Conservation (phyloP, 306 rosid genomes). For the Dicorynia guianensis region DNA sequence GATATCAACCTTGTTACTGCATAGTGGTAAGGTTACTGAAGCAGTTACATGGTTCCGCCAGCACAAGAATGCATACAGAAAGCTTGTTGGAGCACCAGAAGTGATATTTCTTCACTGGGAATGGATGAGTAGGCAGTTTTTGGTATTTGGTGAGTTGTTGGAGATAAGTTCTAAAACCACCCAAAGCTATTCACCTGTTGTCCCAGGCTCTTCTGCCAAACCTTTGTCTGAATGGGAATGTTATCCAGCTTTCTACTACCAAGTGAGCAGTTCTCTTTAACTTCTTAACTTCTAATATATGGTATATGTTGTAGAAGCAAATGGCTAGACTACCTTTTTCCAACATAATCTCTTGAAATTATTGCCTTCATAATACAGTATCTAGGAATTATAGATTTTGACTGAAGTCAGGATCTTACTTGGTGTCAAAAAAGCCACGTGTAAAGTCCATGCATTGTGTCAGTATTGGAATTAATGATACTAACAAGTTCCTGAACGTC, state of each 20-base stretch:
- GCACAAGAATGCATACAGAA: constrained; percentile 76
- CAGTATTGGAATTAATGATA: constrained; percentile 8
- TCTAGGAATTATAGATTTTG: constrained; percentile 9
- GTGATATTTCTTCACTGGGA: constrained; percentile 92
- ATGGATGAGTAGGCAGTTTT: constrained; percentile 95
- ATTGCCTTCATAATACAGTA: constrained; percentile 13
- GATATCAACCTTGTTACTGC: constrained; percentile 85
- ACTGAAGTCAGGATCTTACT: constrained; percentile 1
- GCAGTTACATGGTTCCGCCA: constrained; percentile 86
- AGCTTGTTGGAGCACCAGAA: constrained; percentile 79
- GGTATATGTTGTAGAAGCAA: constrained; percentile 27
- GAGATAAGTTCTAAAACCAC: constrained; percentile 73
- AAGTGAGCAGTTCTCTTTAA: constrained; percentile 56
- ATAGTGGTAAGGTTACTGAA: constrained; percentile 89
- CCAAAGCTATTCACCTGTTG: constrained; percentile 60
- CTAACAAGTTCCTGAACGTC: constrained; percentile 5
- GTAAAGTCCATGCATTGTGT: constrained; percentile 34
- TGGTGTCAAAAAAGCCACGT: constrained; percentile 17
- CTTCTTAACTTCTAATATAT: constrained; percentile 36
- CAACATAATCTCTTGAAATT: not conserved
- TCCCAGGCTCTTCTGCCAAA: constrained; percentile 56
- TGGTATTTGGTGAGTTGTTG: constrained; percentile 91
- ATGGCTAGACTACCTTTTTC: constrained; percentile 8
- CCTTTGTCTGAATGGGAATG: constrained; percentile 87
- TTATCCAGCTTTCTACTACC: constrained; percentile 85